Percentiles rank a stretch among this genome's conserved stretches.
These are phyloP conservation scores for Jatropha curcas DNA, from an alignment of 345 rosid genomes.

Conservation along the genomic window DNA sequence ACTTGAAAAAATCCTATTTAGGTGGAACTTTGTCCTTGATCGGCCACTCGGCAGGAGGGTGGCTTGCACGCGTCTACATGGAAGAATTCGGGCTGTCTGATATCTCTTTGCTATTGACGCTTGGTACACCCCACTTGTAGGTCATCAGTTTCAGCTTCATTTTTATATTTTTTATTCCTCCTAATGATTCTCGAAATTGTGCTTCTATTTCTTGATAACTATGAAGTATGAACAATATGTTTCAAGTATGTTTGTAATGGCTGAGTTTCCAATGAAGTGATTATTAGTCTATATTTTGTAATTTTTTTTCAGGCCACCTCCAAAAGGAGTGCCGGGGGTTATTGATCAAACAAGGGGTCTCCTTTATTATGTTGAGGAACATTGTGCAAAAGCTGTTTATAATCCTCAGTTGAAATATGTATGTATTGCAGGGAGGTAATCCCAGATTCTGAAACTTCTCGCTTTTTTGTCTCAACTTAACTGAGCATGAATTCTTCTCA, in stretches of 20 bases:
- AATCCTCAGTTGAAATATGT: constrained; percentile 77
- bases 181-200: neutral
- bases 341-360: constrained; percentile 97
- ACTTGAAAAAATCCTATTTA: constrained; percentile 26
- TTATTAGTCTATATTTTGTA: neutral
- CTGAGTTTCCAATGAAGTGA: neutral
- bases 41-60: constrained; percentile 97
- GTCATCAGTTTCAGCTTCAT: constrained; percentile 44
- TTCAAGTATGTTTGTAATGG: no score
- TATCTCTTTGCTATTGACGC: constrained; percentile 73
- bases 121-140: constrained; percentile 97
- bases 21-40: constrained; percentile 70
- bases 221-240: no score
- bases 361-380: constrained; percentile 64
- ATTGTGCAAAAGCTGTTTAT: constrained; percentile 75
- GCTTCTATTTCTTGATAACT: neutral
- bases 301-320: constrained; percentile 70
- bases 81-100: constrained; percentile 69
- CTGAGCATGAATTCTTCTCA: neutral
- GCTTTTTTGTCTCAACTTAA: constrained; percentile 2
- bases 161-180: constrained; percentile 2
- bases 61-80: constrained; percentile 94
- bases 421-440: constrained; percentile 89
- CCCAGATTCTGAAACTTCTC: neutral
- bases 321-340: constrained; percentile 71